phyloP scores from a whole-genome alignment of 208 protist genomes.

The Trypanosoma boissoni region DNA sequence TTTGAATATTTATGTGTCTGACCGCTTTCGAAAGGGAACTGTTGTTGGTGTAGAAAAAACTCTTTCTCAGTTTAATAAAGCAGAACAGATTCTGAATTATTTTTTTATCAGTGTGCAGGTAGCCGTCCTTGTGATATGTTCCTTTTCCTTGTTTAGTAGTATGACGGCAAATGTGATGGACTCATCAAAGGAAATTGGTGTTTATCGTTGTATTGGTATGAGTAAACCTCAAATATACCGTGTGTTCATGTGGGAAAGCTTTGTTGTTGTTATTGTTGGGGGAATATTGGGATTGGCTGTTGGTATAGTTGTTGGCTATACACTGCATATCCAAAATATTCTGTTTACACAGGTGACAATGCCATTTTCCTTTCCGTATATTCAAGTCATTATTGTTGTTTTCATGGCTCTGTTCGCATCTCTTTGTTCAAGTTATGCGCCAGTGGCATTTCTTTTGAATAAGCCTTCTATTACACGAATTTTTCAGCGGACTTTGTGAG shows the following conservation, averaged over 20 bases:
- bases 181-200: slow-evolving; percentile 95
- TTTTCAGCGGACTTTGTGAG: slow-evolving; percentile 40
- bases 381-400: slow-evolving; percentile 56
- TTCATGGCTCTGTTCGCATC: slow-evolving; percentile 44
- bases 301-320: slow-evolving; percentile 86
- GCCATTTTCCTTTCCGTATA: slow-evolving; percentile 89
- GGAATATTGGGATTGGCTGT: slow-evolving; percentile 91
- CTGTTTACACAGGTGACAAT: slow-evolving; percentile 91
- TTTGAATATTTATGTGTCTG: not conserved
- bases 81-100: slow-evolving; percentile 67
- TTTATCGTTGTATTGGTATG: slow-evolving; percentile 91
- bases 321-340: slow-evolving; percentile 87
- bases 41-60: slow-evolving; percentile 12
- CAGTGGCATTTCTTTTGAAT: slow-evolving; percentile 44
- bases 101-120: slow-evolving; percentile 91
- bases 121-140: slow-evolving; percentile 92
- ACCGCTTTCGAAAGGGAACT: not conserved
- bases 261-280: slow-evolving; percentile 89
- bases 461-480: slow-evolving; percentile 65
- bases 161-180: slow-evolving; percentile 93
- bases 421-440: slow-evolving; percentile 51
- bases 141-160: slow-evolving; percentile 92
- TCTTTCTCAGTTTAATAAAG: slow-evolving; percentile 30
- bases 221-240: slow-evolving; percentile 67
- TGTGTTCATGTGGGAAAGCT: slow-evolving; percentile 95